phyloP scores from a whole-genome alignment of 345 rosid species.

The Gossypium anomalum region DNA sequence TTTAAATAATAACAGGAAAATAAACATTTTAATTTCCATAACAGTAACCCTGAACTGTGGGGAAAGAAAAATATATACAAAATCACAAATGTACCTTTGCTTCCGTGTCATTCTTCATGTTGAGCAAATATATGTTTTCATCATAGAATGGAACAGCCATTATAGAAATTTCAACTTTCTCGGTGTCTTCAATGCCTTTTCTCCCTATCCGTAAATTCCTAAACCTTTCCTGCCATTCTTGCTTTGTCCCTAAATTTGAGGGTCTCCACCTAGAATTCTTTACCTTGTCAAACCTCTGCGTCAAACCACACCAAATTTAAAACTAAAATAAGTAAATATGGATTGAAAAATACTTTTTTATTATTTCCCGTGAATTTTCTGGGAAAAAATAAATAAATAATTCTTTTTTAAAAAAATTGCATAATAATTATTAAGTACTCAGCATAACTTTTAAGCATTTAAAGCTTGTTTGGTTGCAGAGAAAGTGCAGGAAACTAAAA shows the following conservation, averaged over 20 bases:
- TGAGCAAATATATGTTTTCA: conserved; percentile 56
- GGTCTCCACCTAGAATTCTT: conserved; percentile 59
- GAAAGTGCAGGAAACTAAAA: neutral
- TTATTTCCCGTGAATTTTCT: neutral
- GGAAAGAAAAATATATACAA: neutral
- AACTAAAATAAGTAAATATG: neutral
- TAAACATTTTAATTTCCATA: neutral
- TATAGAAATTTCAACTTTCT: conserved; percentile 46
- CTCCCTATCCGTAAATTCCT: conserved; percentile 62
- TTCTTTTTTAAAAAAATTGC: neutral
- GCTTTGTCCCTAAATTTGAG: conserved; percentile 49
- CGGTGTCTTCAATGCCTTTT: conserved; percentile 55
- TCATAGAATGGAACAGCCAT: conserved; percentile 72
- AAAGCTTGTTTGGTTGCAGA: neutral
- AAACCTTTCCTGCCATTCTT: conserved; percentile 81
- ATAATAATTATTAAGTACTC: neutral
- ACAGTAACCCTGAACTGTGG: neutral
- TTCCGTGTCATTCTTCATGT: conserved; percentile 64
- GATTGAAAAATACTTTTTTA: neutral
- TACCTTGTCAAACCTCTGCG: conserved; percentile 53
- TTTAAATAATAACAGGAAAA: neutral
- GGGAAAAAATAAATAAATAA: neutral
- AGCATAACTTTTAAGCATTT: neutral
- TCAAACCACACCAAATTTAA: neutral
- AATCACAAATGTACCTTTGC: conserved; percentile 49